Evolutionary conservation across 257 asterid species (phyloP).

Genomic region (Anisodus acutangulus): DNA sequence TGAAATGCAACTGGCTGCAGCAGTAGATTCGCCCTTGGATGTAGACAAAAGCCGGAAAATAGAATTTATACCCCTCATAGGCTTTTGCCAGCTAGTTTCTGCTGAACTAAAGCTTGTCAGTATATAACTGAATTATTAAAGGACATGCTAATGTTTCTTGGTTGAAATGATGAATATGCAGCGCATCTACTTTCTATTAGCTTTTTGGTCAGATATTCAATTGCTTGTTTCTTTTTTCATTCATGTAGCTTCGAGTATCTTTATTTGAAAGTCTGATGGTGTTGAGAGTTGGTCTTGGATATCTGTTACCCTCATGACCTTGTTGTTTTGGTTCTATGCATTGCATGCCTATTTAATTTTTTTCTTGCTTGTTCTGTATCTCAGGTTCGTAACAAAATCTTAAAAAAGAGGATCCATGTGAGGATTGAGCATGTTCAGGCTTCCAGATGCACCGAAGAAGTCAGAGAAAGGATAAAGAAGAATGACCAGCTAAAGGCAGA

Average conservation of each 20-base stretch:
- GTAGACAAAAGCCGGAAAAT: too few relatives aligned
- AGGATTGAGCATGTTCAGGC: constrained; percentile 78
- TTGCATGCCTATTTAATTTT: neutral
- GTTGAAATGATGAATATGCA: neutral
- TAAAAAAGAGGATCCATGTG: constrained; percentile 71
- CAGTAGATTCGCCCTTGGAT: too few relatives aligned
- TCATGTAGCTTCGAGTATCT: neutral
- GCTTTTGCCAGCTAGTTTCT: neutral
- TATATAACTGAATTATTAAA: neutral
- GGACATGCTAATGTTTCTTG: neutral
- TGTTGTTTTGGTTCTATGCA: neutral
- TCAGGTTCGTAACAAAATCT: constrained; percentile 28
- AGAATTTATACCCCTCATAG: too few relatives aligned
- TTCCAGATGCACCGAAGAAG: constrained; percentile 72
- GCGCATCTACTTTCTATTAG: neutral
- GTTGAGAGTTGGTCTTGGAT: neutral
- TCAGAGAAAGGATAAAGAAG: constrained; percentile 54
- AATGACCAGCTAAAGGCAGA: constrained; percentile 70
- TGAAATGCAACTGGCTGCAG: too few relatives aligned
- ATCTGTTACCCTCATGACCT: neutral
- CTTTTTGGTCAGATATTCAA: too few relatives aligned
- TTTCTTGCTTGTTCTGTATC: neutral
- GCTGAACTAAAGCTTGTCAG: neutral
- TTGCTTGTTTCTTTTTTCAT: too few relatives aligned
- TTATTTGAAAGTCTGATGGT: neutral